Percentiles rank a stretch among this genome's conserved stretches.
Conservation (phyloP, 78 protist species). For the Dictyostelium firmibasis region DNA sequence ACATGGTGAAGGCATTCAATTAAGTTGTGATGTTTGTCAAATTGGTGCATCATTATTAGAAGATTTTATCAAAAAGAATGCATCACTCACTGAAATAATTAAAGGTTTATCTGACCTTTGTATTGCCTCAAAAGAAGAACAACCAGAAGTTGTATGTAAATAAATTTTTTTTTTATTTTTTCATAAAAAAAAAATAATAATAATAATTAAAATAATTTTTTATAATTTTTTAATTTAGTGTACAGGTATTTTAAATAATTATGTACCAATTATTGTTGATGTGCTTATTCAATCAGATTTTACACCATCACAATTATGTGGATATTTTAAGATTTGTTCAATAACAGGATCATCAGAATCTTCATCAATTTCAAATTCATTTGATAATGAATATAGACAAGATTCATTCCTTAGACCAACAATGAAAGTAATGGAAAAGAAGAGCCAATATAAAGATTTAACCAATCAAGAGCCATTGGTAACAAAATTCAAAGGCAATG, state of each 20-base stretch:
- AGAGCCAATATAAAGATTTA: not conserved
- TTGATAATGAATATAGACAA: not conserved
- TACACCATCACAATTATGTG: constrained; percentile 30
- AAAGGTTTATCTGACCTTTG: constrained; percentile 35
- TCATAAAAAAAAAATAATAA: not conserved
- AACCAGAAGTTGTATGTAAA: constrained; percentile 69
- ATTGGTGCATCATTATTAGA: constrained; percentile 50
- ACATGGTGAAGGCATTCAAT: not conserved
- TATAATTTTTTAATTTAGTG: constrained; percentile 11
- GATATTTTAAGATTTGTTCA: not conserved
- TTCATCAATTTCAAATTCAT: not conserved
- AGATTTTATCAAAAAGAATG: constrained; percentile 24
- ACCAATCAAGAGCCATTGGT: constrained; percentile 24
- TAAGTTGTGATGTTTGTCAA: constrained; percentile 46
- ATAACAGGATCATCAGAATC: not conserved
- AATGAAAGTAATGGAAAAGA: not conserved
- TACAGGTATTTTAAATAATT: constrained; percentile 41
- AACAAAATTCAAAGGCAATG: not conserved
- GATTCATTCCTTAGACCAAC: not conserved
- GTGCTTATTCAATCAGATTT: constrained; percentile 36
- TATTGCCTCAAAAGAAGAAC: not conserved
- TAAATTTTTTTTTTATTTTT: not conserved
- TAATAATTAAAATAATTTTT: not conserved
- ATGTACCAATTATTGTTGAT: constrained; percentile 37
- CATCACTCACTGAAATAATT: constrained; percentile 25